Evolutionary conservation across 192 early-diverging fungal genomes (phyloP).

Genomic region (Polychytrium aggregatum): DNA sequence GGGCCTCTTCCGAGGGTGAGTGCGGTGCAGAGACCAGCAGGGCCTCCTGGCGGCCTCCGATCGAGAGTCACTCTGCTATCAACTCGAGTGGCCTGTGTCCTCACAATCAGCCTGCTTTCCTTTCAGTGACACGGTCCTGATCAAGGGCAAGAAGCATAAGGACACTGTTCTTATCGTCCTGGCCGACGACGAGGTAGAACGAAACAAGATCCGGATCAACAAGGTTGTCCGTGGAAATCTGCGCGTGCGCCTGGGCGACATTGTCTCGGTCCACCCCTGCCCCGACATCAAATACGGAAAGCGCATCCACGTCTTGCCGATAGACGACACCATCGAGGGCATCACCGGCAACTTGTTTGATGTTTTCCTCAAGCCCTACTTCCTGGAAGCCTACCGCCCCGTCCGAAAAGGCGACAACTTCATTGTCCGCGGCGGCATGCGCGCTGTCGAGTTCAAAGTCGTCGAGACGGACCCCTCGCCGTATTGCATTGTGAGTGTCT

Average conservation of each 20-base stretch:
- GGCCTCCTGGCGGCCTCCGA: too few relatives aligned
- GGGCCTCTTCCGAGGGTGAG: slow-evolving; percentile 73
- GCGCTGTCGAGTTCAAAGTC: slow-evolving; percentile 98
- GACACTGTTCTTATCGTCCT: slow-evolving; percentile 95
- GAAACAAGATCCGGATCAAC: slow-evolving; percentile 89
- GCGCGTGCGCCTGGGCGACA: slow-evolving; percentile 88
- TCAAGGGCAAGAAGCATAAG: slow-evolving; percentile 97
- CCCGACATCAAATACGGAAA: slow-evolving; percentile 96
- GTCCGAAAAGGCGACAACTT: slow-evolving; percentile 92
- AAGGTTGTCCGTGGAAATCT: slow-evolving; percentile 93
- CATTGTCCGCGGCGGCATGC: slow-evolving; percentile 89
- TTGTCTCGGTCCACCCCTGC: slow-evolving; percentile 89
- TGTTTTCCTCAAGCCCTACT: slow-evolving; percentile 96
- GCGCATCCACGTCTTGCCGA: slow-evolving; percentile 91
- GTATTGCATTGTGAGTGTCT: slow-evolving; percentile 83
- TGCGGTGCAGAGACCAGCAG: too few relatives aligned
- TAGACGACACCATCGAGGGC: slow-evolving; percentile 97
- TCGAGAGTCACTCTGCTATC: too few relatives aligned
- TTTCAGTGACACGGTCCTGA: slow-evolving; percentile 78
- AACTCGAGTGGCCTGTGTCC: too few relatives aligned
- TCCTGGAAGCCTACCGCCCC: slow-evolving; percentile 94
- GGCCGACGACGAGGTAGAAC: slow-evolving; percentile 82
- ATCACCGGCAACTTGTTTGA: slow-evolving; percentile 97
- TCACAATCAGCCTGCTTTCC: too few relatives aligned
- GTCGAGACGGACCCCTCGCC: slow-evolving; percentile 89